Evolutionary conservation across 139 green algal species (phyloP), one percentile per base, ranked within the genome.

Genomic region (Chlorella sp.): DNA sequence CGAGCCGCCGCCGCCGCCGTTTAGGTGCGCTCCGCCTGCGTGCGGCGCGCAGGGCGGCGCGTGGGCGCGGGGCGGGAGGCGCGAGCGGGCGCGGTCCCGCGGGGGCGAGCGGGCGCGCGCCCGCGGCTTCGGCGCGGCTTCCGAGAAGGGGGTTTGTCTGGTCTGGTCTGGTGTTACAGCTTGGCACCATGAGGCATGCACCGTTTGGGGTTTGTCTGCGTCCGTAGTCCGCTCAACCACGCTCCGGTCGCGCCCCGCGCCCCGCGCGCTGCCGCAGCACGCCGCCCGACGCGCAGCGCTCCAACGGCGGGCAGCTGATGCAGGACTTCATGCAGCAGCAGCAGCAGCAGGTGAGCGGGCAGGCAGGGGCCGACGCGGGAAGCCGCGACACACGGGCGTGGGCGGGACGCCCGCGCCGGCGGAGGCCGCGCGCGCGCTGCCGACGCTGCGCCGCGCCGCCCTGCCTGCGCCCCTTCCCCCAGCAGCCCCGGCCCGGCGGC

Each of bases 231-330:
- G 33, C n/a, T 56, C 33, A 5, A 15, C 42, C 11, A 7, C 64
- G 42, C 40, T 21, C 64, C 15, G 0, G 25, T 5, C 50, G 25
- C 12, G 25, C 48, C 42, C 46, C 46, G 8, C n/a, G n/a, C n/a
- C n/a, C n/a, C n/a, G n/a, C n/a, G n/a, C n/a, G n/a, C n/a, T n/a
- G n/a, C 40, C 31, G 59, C 72, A 69, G 62, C 73, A 66, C 73
- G 42, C 68, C 69, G 23, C 70, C 70, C 8, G 64, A 68, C 35
- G 23, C 63, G 5, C 77, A 50, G 61, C 62, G 48, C 41, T 46
- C 31, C 42, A 77, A 87, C 12, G 83, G 83, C n/a, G 67, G 51
- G 35, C 41, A 61, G 56, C 58, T 88, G 19, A 82, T 88, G 83
- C 81, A 88, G 55, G 63, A 85, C 25, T 75, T 75, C 51, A 53